Evolutionary conservation across 176 grass and related monocot genomes (phyloP).

Genomic region (Musa acuminata): DNA sequence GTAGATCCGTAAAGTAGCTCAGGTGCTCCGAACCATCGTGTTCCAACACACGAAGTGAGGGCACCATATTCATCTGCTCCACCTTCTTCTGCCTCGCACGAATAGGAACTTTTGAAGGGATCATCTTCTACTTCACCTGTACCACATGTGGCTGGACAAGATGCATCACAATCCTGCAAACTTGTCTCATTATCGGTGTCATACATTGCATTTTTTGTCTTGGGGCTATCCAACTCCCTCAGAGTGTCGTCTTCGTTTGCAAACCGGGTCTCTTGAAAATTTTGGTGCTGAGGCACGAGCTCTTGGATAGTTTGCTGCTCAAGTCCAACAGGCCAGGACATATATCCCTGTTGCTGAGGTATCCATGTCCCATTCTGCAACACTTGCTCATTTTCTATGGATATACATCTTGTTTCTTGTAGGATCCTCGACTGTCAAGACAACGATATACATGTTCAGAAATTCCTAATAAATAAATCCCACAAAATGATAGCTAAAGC

Average conservation of each 20-base stretch:
- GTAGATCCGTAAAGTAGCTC: conserved; percentile 89
- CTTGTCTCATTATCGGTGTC: conserved; percentile 68
- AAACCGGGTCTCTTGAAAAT: conserved; percentile 21
- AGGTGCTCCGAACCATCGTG: conserved; percentile 81
- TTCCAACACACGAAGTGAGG: conserved; percentile 84
- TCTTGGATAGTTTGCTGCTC: conserved; percentile 3
- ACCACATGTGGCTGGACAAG: conserved; percentile 77
- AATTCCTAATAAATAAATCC: too few relatives aligned
- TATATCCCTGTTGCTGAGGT: conserved; percentile 19
- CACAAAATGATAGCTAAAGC: too few relatives aligned
- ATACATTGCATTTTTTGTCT: conserved; percentile 35
- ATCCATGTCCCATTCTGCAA: conserved; percentile 25
- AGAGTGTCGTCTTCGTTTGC: conserved; percentile 64
- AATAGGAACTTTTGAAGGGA: conserved; percentile 48
- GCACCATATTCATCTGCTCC: conserved; percentile 39
- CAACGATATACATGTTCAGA: not conserved
- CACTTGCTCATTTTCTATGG: conserved; percentile 17
- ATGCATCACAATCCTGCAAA: conserved; percentile 61
- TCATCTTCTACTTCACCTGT: conserved; percentile 71
- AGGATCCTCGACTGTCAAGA: conserved; percentile 56
- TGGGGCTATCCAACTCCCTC: conserved; percentile 54
- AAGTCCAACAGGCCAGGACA: conserved; percentile 19
- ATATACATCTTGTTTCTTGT: conserved; percentile 28
- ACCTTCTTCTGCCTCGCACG: conserved; percentile 49
- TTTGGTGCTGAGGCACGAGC: conserved; percentile 6